These are phyloP conservation scores for Obelidium mucronatum DNA, from an alignment of 192 early-diverging fungal species.

Conservation along the genomic window DNA sequence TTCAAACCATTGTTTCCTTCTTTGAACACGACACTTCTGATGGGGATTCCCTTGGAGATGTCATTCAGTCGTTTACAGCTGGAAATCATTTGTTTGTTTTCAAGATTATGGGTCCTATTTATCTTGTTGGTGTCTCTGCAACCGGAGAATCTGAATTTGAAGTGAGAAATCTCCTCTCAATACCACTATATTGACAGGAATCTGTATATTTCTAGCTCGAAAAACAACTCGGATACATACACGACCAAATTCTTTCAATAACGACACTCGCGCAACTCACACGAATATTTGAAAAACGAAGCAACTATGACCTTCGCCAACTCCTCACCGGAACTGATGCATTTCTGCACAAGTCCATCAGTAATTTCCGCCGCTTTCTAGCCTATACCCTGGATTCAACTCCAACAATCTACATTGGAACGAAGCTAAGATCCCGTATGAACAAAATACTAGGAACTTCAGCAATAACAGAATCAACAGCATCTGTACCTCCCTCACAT, in stretches of 20 bases:
- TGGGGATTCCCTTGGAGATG: slow-evolving; percentile 63
- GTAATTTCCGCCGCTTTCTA: slow-evolving; percentile 72
- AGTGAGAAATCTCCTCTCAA: slow-evolving; percentile 41
- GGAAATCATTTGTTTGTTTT: slow-evolving; percentile 85
- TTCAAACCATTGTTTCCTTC: slow-evolving; percentile 89
- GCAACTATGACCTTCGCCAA: slow-evolving; percentile 88
- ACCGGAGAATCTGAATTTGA: slow-evolving; percentile 79
- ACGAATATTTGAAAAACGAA: slow-evolving; percentile 83
- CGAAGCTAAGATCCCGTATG: slow-evolving; percentile 72
- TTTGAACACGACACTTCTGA: slow-evolving; percentile 66
- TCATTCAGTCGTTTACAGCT: slow-evolving; percentile 71
- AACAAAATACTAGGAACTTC: no score
- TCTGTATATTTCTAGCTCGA: slow-evolving; percentile 62
- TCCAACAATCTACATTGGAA: slow-evolving; percentile 74
- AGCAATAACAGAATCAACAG: slow-evolving; percentile 60
- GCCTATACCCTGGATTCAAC: slow-evolving; percentile 79
- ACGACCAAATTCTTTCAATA: slow-evolving; percentile 86
- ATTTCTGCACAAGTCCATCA: slow-evolving; percentile 80
- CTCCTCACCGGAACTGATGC: slow-evolving; percentile 81
- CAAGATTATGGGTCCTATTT: slow-evolving; percentile 78
- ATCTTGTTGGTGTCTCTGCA: slow-evolving; percentile 81
- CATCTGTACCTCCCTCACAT: slow-evolving; percentile 62
- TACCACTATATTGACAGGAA: neutral
- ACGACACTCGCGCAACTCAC: slow-evolving; percentile 82
- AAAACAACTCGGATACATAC: slow-evolving; percentile 78